These are phyloP conservation scores for Paraconiothyrium sp. DNA, from an alignment of 2,329 filamentous ascomycete species.

Conservation along the genomic window DNA sequence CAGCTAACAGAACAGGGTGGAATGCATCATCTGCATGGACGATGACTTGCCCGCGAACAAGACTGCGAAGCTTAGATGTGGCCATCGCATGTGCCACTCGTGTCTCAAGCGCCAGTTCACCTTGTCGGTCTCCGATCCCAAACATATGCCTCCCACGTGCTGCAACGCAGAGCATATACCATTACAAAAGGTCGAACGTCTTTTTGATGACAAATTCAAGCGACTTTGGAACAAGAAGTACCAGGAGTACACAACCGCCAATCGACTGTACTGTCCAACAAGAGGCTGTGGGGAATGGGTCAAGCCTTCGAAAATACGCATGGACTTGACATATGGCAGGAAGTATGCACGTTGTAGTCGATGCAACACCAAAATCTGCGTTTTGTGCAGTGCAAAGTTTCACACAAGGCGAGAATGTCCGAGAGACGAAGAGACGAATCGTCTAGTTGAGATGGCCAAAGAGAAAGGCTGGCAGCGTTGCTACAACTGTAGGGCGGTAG, in stretches of 20 bases:
- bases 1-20: constrained; percentile 60
- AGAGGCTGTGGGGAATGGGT: constrained; percentile 82
- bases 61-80: constrained; percentile 77
- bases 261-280: constrained; percentile 80
- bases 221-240: constrained; percentile 82
- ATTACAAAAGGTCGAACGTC: constrained; percentile 76
- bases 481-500: constrained; percentile 75
- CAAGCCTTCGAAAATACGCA: constrained; percentile 73
- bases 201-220: constrained; percentile 81
- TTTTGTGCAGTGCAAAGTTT: constrained; percentile 76
- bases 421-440: constrained; percentile 71
- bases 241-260: constrained; percentile 76
- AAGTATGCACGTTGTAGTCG: constrained; percentile 74
- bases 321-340: constrained; percentile 60
- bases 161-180: constrained; percentile 79
- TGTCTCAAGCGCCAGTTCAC: constrained; percentile 80
- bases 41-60: constrained; percentile 71
- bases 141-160: constrained; percentile 86
- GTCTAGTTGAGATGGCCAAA: constrained; percentile 71
- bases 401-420: constrained; percentile 75
- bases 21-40: constrained; percentile 76
- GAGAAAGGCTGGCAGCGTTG: constrained; percentile 79
- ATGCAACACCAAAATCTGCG: constrained; percentile 80
- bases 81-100: constrained; percentile 80
- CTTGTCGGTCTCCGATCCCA: constrained; percentile 77